Evolutionary conservation across 805 yeast species (phyloP).

Genomic region (Brettanomyces sp.): DNA sequence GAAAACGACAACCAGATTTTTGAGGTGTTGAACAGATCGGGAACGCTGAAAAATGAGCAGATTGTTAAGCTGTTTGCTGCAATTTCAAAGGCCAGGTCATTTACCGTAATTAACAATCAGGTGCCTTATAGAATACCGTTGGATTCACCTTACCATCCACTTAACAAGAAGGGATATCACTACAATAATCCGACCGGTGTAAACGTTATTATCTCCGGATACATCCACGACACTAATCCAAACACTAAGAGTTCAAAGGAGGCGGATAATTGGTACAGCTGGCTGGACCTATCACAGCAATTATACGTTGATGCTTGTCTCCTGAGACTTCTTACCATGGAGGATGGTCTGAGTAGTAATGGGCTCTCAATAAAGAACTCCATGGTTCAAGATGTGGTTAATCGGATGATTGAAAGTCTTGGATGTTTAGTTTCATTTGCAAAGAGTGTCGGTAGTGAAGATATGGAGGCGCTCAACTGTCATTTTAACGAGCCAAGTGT

Average conservation of each 20-base stretch:
- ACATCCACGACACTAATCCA: slow-evolving; percentile 18
- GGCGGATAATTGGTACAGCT: slow-evolving; percentile 24
- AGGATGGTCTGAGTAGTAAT: slow-evolving; percentile 13
- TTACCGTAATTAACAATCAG: slow-evolving; percentile 18
- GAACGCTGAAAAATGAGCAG: slow-evolving; percentile 11
- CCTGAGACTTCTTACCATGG: slow-evolving; percentile 27
- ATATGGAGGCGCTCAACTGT: slow-evolving; percentile 10
- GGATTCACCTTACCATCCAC: slow-evolving; percentile 23
- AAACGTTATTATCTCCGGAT: slow-evolving; percentile 14
- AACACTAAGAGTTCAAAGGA: slow-evolving; percentile 14
- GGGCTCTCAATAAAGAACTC: slow-evolving; percentile 19
- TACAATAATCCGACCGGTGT: slow-evolving; percentile 17
- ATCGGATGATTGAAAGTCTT: slow-evolving; percentile 22
- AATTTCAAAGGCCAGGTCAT: slow-evolving; percentile 21
- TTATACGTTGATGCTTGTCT: slow-evolving; percentile 29
- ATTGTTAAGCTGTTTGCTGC: slow-evolving; percentile 5
- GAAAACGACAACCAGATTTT: background rate
- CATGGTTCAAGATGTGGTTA: slow-evolving; percentile 22
- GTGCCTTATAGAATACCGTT: slow-evolving; percentile 23
- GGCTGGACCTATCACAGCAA: slow-evolving; percentile 29
- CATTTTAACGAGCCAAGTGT: slow-evolving; percentile 8
- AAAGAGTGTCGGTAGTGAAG: slow-evolving; percentile 8
- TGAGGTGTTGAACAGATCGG: slow-evolving; percentile 5
- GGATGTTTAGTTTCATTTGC: slow-evolving; percentile 14
- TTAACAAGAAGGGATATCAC: slow-evolving; percentile 15